A percentile compares a stretch with the other conserved stretches of the same genome.
phyloP scores from a whole-genome alignment of 2,329 filamentous ascomycete genomes.

The Ascosphaera apis region DNA sequence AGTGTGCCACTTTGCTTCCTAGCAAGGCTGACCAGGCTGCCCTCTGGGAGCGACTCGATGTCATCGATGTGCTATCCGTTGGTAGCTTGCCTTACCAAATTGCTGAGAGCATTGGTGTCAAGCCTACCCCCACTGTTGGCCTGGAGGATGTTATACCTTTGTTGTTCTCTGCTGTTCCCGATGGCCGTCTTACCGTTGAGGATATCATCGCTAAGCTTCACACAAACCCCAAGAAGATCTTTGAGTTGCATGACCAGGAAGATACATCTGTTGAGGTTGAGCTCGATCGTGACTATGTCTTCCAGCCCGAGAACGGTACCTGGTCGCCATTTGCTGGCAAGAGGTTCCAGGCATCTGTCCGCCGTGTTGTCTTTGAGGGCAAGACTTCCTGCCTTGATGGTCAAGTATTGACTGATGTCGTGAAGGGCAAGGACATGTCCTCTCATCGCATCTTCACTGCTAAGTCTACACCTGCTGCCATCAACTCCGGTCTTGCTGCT shows the following conservation, averaged over 20 bases:
- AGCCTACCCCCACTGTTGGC: slow-evolving; percentile 37
- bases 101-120: slow-evolving; percentile 26
- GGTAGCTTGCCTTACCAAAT: slow-evolving; percentile 60
- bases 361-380: slow-evolving; percentile 52
- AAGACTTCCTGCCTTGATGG: slow-evolving; percentile 56
- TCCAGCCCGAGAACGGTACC: slow-evolving; percentile 22
- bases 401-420: slow-evolving; percentile 30
- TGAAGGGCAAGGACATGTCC: slow-evolving; percentile 54
- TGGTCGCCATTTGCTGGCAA: slow-evolving; percentile 56
- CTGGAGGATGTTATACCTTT: slow-evolving; percentile 53
- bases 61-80: slow-evolving; percentile 58
- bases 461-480: slow-evolving; percentile 9
- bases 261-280: slow-evolving; percentile 52
- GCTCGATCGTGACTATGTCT: slow-evolving; percentile 45
- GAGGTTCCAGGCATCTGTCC: slow-evolving; percentile 43
- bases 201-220: slow-evolving; percentile 50
- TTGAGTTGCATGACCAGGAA: slow-evolving; percentile 60
- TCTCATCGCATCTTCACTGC: slow-evolving; percentile 28
- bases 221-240: slow-evolving; percentile 59
- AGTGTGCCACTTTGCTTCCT: slow-evolving; percentile 39
- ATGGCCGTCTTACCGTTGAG: slow-evolving; percentile 49
- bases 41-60: slow-evolving; percentile 49
- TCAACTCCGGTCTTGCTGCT: not conserved
- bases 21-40: slow-evolving; percentile 45
- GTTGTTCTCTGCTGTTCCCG: slow-evolving; percentile 50